These are phyloP conservation scores for Fusarium nodosum DNA, from an alignment of 2,329 filamentous ascomycete species.

Conservation along the genomic window DNA sequence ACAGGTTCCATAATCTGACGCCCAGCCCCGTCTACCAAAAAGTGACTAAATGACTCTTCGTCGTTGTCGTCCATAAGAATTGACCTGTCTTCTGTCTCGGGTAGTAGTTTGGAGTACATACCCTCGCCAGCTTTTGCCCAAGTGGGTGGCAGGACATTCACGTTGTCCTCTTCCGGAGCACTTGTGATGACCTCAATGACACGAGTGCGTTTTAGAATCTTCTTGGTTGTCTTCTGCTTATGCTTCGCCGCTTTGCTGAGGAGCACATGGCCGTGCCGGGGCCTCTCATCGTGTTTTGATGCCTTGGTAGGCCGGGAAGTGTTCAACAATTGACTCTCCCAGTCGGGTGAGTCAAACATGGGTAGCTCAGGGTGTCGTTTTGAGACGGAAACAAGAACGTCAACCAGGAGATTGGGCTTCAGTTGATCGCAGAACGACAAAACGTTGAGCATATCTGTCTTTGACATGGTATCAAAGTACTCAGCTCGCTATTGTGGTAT, in stretches of 20 bases:
- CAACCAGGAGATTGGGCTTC: conserved; percentile 57
- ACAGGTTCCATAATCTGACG: conserved; percentile 54
- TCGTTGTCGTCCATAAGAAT: conserved; percentile 58
- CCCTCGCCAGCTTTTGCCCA: conserved; percentile 59
- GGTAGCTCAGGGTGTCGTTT: conserved; percentile 59
- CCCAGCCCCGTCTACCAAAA: conserved; percentile 57
- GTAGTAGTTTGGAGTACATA: conserved; percentile 56
- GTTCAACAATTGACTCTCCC: conserved; percentile 50
- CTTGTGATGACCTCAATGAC: conserved; percentile 49
- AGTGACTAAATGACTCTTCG: conserved; percentile 61
- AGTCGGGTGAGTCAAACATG: conserved; percentile 59
- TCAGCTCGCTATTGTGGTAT: conserved; percentile 52
- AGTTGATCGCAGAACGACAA: conserved; percentile 59
- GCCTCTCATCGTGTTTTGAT: conserved; percentile 39
- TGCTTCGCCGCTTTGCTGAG: conserved; percentile 48
- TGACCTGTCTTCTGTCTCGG: conserved; percentile 56
- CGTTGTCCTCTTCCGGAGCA: conserved; percentile 50
- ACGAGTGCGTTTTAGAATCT: conserved; percentile 52
- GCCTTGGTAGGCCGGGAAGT: conserved; percentile 26
- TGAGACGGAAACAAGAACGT: conserved; percentile 60
- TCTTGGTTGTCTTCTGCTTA: conserved; percentile 53
- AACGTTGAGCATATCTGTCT: conserved; percentile 57
- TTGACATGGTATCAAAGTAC: conserved; percentile 57
- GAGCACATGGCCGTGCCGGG: conserved; percentile 52
- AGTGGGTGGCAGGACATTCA: conserved; percentile 54